Conservation (phyloP, 352 stramenopile species). For the Phytophthora megakarya region DNA sequence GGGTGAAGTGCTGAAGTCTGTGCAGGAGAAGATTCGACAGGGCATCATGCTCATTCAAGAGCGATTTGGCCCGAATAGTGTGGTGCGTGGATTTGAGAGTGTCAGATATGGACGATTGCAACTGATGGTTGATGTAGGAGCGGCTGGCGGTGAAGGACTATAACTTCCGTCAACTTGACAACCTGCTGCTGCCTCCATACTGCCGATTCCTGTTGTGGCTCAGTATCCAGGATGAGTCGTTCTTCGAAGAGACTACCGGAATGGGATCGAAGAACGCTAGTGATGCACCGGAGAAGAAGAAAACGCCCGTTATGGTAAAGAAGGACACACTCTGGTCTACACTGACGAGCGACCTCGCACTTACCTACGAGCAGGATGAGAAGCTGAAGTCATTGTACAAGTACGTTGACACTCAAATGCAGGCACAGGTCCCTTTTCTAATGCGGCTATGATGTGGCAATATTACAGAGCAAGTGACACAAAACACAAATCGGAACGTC, state of each 20-base stretch:
- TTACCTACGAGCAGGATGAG: conserved; percentile 91
- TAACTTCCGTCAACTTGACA: conserved; percentile 89
- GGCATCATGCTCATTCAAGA: conserved; percentile 81
- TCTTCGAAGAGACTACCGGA: conserved; percentile 77
- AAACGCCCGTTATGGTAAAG: conserved; percentile 64
- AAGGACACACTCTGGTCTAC: conserved; percentile 87
- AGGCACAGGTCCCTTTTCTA: background rate
- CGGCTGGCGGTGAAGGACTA: conserved; percentile 88
- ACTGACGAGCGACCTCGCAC: conserved; percentile 71
- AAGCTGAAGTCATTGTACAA: conserved; percentile 90
- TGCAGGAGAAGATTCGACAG: conserved; percentile 78
- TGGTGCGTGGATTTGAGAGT: conserved; percentile 38
- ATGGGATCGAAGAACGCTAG: conserved; percentile 42
- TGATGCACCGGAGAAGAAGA: conserved; percentile 72
- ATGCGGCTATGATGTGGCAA: background rate
- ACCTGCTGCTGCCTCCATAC: conserved; percentile 85
- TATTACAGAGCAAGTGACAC: conserved; percentile 64
- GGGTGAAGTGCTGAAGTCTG: conserved; percentile 21
- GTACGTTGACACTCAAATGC: conserved; percentile 36
- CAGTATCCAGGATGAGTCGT: conserved; percentile 84
- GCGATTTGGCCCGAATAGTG: conserved; percentile 83
- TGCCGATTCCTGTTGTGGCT: conserved; percentile 90
- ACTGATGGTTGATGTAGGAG: conserved; percentile 48
- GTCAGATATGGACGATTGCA: background rate
- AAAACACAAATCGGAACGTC: conserved; percentile 83